Evolutionary conservation across 192 early-diverging fungal species (phyloP), one percentile per base, ranked within the genome.

Genomic region (Phycomyces nitens): DNA sequence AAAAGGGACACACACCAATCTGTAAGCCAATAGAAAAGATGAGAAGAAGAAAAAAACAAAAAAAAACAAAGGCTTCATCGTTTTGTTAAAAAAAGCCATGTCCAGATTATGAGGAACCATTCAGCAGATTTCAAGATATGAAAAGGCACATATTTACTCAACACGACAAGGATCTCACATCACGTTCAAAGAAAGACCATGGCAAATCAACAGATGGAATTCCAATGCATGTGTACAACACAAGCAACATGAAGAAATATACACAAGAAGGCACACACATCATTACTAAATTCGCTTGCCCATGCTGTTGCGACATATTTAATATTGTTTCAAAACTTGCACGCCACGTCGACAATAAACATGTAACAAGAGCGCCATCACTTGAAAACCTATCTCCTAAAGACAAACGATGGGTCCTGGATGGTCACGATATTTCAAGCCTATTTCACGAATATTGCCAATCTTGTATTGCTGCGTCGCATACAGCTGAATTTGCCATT

Each of bases 21-120:
- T 52, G 50, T 52, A 52, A 52, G 50, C 50, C 54, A 24, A 56
- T 56, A 56, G 34, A 56, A 56, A 56, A 56, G 24, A 27, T 56
- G 24, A 56, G 54, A 11, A 26, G 7, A 38, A 27, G 29, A 38
- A 56, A 56, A 56, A 26, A 50, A 9, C n/a, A 50, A 50, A 20
- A 16, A 50, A 22, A 16, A 50, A 50, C 21, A 50, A 20, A 22
- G 49, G 49, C 49, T 2, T 20, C 26, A 29, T 54, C 23, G 26
- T 53, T 54, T 29, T 54, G 53, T n/a, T 24, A n/a, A 12, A 54
- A 54, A 24, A 54, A 54, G 53, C 16, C 4, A 29, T 54, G 53
- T 21, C 53, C 53, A 20, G 16, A 54, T 54, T 11, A 20, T 54
- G 53, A 54, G 16, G 21, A 54, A 24, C 23, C 21, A 21, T 54